Conservation (phyloP, 345 rosid species). For the Litchi chinensis region DNA sequence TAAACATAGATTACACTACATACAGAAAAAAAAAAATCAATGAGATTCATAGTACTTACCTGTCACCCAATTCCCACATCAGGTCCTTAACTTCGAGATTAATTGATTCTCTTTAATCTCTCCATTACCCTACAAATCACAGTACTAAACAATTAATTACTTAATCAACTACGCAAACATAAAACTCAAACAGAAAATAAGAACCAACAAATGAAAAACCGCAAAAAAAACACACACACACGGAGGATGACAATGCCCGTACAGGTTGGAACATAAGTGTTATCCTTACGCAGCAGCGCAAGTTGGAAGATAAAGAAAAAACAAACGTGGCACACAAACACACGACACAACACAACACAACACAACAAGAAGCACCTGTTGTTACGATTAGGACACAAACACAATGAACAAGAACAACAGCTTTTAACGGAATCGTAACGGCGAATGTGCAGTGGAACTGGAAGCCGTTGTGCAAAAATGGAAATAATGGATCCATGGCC, state of each 20-base stretch:
- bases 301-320: slow-evolving; percentile 7
- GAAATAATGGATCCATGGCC: slow-evolving; percentile 2
- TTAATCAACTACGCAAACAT: neutral
- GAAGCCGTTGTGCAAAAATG: slow-evolving; percentile 1
- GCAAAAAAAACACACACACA: neutral
- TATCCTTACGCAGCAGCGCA: neutral
- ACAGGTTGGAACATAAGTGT: neutral
- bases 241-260: neutral
- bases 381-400: slow-evolving; percentile 10
- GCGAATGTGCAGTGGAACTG: slow-evolving; percentile 1
- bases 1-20: too few relatives aligned
- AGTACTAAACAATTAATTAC: neutral
- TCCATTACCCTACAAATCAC: slow-evolving; percentile 32
- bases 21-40: neutral
- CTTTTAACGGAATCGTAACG: slow-evolving; percentile 5
- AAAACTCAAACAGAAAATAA: neutral
- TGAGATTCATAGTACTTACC: neutral
- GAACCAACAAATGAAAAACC: neutral
- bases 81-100: neutral
- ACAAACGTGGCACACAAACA: slow-evolving; percentile 13
- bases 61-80: neutral
- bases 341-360: neutral
- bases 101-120: neutral
- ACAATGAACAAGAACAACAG: slow-evolving; percentile 12
- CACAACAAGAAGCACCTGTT: slow-evolving; percentile 7